Evolutionary conservation across 805 yeast genomes (phyloP), one percentile per base, ranked within the genome.

Genomic region (Monosporozyma solicola): DNA sequence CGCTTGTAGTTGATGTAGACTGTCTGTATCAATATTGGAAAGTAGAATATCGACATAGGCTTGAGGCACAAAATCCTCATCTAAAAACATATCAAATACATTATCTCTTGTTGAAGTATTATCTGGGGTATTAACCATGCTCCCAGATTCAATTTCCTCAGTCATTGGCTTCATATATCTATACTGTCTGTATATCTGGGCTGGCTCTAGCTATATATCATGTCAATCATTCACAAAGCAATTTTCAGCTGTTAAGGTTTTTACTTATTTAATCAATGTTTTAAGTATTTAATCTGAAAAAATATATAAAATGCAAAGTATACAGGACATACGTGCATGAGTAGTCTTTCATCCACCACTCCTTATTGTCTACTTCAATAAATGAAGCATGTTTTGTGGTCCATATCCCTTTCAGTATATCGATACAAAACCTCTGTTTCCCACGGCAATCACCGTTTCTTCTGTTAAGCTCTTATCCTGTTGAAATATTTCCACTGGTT

Each of bases 51-150:
- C 87, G 20, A 85, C 75, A 59, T 78, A 85, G 43, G 79, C 80
- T 52, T 80, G 78, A 1, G 89, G 85, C 16, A 77, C 80, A 61
- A 84, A 85, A 27, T 78, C 80, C 22, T 76, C 79, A 56, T 84
- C 87, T 55, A 83, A 82, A 70, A 85, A 85, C 82, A 85, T 84
- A 11, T 80, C 69, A 3, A 84, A 66, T 1, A 83, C 73, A 15
- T 79, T 79, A 51, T 69, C 68, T 39, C 67, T 54, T 48, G 25
- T 9, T 10, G 20, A 6, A 16, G 15, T 15, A 35, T 35, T 16
- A 13, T 32, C 15, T 2, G 7, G 11, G 15, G 11, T 3, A 13
- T 32, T 13, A 32, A 13, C 10, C 15, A 32, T 32, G 13, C 20
- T 22, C 7, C 49, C 45, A 41, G 31, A 15, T 9, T 33, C 25